Base-by-base conservation (phyloP, 441 rosid species). In the Adansonia grandidieri region DNA sequence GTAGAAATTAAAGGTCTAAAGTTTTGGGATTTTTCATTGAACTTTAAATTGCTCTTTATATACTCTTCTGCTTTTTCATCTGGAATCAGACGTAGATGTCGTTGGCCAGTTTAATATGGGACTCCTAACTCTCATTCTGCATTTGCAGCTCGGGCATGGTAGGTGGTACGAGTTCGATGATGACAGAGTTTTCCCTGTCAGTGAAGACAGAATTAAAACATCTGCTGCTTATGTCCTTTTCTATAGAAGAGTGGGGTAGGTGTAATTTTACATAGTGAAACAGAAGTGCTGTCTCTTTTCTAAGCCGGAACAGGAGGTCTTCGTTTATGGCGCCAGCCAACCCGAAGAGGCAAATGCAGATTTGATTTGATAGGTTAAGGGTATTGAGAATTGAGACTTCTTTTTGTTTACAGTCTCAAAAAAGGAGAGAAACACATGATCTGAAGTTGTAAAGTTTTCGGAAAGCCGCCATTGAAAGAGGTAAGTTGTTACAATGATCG, bases 161-260 rank as follows among this genome's bases (percentile, higher is more conserved):
- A 80, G 78, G 66, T 88, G 90, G 90, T 88, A 78, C 7, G 86
- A 84, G 76, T 87, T 87, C 67, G 90, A 84, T 6, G 90, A 87
- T 47, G 81, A 82, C 77, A 82, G 66, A 4, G 88, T 86, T 74
- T 70, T 19, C 42, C 80, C 85, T 0, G 63, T 87, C 74, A 54
- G 80, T n/a, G 60, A 78, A 63, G 87, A 85, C 78, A 77, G 61
- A 44, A 81, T 87, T 47, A 87, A 84, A 80, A 77, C 88, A 56
- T 81, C 85, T 0, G 87, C 90, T 15, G 88, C 88, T 14, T 87
- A 87, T 72, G 87, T 87, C 60, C 86, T 87, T 24, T 86, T 86
- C 74, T 82, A 87, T 73, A 78, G 82, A 74, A 84, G 90, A 86
- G 79, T 82, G 57, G 28, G 13, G 17, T 63, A 57, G 13, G 66